Evolutionary conservation across 2,329 filamentous ascomycete species (phyloP), one percentile per base, ranked within the genome.

Genomic region (Ambrosiella cleistominuta): DNA sequence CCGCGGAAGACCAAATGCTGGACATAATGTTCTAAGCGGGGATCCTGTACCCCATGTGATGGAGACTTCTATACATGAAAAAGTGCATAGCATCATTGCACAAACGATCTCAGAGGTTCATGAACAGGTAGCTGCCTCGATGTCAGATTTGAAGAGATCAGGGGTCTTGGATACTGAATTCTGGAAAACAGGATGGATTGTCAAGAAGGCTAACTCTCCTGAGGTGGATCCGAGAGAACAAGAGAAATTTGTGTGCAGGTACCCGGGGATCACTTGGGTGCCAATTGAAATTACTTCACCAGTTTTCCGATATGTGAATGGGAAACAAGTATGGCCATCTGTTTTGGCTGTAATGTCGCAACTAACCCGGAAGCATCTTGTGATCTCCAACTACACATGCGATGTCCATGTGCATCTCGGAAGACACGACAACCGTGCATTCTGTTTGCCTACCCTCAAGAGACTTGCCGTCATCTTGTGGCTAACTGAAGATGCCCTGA

Each of bases 191-290:
- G 64, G 67, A 56, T 72, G 70, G 70, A 67, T 71, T 35, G 68
- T 72, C 42, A 71, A 72, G 59, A 69, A 68, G 57, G 67, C 70
- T 42, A 71, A 70, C 61, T 72, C 70, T n/a, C 68, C 69, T 9
- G 53, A 45, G 15, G 19, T 3, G 64, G 66, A 51, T 66, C 68
- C 1, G 60, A 61, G 38, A 9, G 62, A 64, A 2, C 61, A 63
- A 7, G 65, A 69, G 39, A 61, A 62, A 7, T 13, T 59, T 13
- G 52, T 42, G 17, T 7, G 12, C 15, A 19, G 37, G 2, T 62
- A 62, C 11, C 19, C 63, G n/a, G 63, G 64, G n/a, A 67, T 67
- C 38, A 36, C 65, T 13, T 69, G 67, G 65, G 65, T 69, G 2
- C 64, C 70, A 0, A 65, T 70, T 6, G 70, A 72, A 62, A 62